Base-by-base conservation (phyloP, 345 rosid genomes). In the Populus ilicifolia region DNA sequence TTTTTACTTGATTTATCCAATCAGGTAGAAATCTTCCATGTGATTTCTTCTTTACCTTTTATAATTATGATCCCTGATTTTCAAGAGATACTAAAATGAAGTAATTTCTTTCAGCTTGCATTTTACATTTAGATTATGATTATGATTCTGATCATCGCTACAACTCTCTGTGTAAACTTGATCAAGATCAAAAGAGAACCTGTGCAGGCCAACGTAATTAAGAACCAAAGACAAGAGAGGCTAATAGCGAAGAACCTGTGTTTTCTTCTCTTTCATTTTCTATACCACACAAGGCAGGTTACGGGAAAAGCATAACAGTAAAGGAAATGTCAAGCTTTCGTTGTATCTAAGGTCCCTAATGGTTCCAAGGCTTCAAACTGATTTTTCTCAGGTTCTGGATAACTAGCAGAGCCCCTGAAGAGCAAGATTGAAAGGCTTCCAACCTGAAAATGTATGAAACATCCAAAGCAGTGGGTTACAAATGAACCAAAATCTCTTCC, bases 401-500 rank as follows among this genome's bases (percentile, higher is more conserved):
- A 38, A 48, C 62, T 86, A 21, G 88, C 81, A 46, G 91, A 89
- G 20, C 89, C 95, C 83, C 82, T 86, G 81, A 91, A 91, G 75
- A 91, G 91, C 83, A 91, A 78, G 75, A 91, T 79, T 9, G 91
- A 84, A 12, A 91, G 93, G 79, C 89, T 89, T 6, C 86, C 93
- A 27, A 89, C 70, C 50, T 82, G 76, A 80, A 89, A 91, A 83
- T 89, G 67, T 64, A 91, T 91, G 84, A 91, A 91, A 70, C 88
- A 82, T 41, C 92, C 92, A 13, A 13, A 75, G 78, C 89, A 83
- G 35, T 89, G 92, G 10, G 96, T 89, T 76, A 89, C 91, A 78
- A 88, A 91, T 4, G 92, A 91, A 13, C 90, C 90, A 70, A 89
- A 91, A 85, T 89, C 88, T 29, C 87, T 89, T 25, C 92, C 93